These are phyloP conservation scores for Amniculicola lignicola DNA, from an alignment of 495 filamentous ascomycete genomes.

Conservation along the genomic window DNA sequence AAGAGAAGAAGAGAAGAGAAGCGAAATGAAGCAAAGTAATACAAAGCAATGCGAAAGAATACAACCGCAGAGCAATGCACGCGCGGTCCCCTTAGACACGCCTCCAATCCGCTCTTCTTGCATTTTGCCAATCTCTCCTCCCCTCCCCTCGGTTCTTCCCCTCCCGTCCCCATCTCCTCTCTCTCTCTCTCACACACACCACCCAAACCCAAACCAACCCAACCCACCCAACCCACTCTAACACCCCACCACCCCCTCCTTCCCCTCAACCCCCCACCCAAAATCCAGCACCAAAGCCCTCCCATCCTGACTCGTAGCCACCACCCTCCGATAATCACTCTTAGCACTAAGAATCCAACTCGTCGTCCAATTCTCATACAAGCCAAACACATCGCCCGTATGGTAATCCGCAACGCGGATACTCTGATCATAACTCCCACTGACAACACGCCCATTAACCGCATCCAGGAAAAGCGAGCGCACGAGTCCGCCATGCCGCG, in stretches of 20 bases:
- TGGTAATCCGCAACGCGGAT: constrained; percentile 89
- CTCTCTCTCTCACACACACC: neutral
- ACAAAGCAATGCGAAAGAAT: too few relatives aligned
- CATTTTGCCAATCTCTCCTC: too few relatives aligned
- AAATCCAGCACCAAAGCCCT: constrained; percentile 91
- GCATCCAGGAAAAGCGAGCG: constrained; percentile 85
- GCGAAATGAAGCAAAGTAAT: too few relatives aligned
- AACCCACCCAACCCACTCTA: neutral
- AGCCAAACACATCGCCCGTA: constrained; percentile 65
- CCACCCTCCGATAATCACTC: constrained; percentile 87
- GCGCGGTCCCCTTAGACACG: too few relatives aligned
- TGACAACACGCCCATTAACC: constrained; percentile 75
- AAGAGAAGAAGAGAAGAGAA: too few relatives aligned
- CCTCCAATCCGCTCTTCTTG: too few relatives aligned
- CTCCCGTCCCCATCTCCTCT: neutral
- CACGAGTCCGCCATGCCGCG: constrained; percentile 77
- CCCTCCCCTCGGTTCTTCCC: too few relatives aligned
- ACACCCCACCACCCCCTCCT: constrained; percentile 16
- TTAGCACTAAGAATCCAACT: constrained; percentile 97
- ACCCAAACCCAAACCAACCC: neutral
- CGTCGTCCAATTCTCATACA: constrained; percentile 84
- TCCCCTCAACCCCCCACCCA: constrained; percentile 46
- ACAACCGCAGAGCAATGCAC: too few relatives aligned
- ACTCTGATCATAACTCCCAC: constrained; percentile 88
- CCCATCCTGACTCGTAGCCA: constrained; percentile 90